Evolutionary conservation across 1,139 yeast genomes (phyloP).

Genomic region (Entelexis sorbosivorans): DNA sequence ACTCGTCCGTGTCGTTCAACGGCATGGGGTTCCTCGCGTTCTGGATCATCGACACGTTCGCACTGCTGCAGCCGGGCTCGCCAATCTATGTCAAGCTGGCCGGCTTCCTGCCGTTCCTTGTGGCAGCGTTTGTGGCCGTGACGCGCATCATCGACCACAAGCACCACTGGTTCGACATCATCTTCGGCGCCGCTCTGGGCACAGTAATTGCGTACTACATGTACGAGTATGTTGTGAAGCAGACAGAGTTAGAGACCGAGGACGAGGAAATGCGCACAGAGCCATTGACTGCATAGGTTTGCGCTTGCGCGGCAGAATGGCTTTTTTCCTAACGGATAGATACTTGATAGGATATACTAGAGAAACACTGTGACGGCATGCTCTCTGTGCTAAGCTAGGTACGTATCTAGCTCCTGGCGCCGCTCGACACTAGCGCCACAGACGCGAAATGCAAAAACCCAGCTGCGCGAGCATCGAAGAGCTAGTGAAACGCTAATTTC

Average conservation of each 20-base stretch:
- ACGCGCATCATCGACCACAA: slow-evolving; percentile 45
- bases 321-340: too few relatives aligned
- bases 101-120: slow-evolving; percentile 24
- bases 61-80: not conserved
- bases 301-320: too few relatives aligned
- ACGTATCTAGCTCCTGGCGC: too few relatives aligned
- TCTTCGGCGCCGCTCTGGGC: slow-evolving; percentile 49
- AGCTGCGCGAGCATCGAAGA: too few relatives aligned
- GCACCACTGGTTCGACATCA: slow-evolving; percentile 62
- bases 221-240: slow-evolving; percentile 9
- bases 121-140: slow-evolving; percentile 27
- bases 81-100: slow-evolving; percentile 4
- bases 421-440: too few relatives aligned
- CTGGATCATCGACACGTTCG: slow-evolving; percentile 37
- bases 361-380: too few relatives aligned
- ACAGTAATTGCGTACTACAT: slow-evolving; percentile 32
- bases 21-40: slow-evolving; percentile 52
- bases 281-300: not conserved
- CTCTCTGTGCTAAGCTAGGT: too few relatives aligned
- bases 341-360: too few relatives aligned
- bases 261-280: not conserved
- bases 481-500: too few relatives aligned
- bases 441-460: too few relatives aligned
- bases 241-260: not conserved
- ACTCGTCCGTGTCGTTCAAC: slow-evolving; percentile 57